phyloP scores from a whole-genome alignment of 225 moss, liverwort and hornwort genomes.

The Polytrichum commune region DNA sequence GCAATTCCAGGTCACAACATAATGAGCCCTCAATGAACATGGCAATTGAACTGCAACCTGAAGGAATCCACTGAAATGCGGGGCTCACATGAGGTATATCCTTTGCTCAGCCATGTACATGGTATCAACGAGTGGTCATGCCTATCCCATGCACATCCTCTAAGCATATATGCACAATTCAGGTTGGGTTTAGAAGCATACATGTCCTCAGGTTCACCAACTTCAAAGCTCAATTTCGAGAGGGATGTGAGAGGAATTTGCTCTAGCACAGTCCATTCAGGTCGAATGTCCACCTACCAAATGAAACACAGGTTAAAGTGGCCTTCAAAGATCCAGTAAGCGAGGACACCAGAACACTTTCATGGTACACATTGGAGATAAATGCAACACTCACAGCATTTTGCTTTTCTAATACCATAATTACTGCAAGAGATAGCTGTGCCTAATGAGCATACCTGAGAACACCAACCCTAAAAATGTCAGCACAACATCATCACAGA shows the following conservation, averaged over 20 bases:
- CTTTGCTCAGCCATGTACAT: too few species aligned
- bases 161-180: background rate
- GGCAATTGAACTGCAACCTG: constrained; percentile 1
- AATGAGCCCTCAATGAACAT: background rate
- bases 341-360: too few species aligned
- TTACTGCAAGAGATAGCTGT: background rate
- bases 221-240: constrained; percentile 65
- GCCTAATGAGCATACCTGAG: background rate
- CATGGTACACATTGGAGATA: too few species aligned
- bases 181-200: constrained; percentile 8
- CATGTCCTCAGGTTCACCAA: constrained; percentile 70
- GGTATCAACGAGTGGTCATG: too few species aligned
- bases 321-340: too few species aligned
- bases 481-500: background rate
- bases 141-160: background rate
- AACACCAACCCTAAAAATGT: background rate
- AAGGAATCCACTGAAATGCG: too few species aligned
- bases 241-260: constrained; percentile 56
- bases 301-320: background rate
- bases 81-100: too few species aligned
- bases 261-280: constrained; percentile 71
- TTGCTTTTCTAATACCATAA: background rate
- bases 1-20: background rate
- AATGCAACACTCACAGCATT: background rate
- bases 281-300: constrained; percentile 60